Evolutionary conservation across 2,329 filamentous ascomycete genomes (phyloP).

Genomic region (Onygena corvina): DNA sequence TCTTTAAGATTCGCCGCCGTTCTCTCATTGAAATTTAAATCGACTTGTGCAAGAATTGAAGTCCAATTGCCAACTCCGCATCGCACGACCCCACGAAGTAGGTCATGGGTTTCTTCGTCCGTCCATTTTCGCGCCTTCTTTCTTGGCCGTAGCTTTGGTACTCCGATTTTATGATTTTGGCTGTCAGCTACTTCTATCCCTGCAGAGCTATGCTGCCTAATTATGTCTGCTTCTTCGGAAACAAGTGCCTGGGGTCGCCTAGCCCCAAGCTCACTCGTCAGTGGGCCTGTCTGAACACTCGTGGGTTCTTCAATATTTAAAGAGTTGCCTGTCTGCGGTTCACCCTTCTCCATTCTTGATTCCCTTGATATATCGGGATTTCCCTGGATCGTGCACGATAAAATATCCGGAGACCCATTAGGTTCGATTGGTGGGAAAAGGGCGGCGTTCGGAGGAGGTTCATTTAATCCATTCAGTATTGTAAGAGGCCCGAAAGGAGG

Average conservation of each 20-base stretch:
- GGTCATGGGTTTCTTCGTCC: conserved; percentile 47
- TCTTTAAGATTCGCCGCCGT: conserved; percentile 55
- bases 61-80: conserved; percentile 56
- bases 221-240: no score
- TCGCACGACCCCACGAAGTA: conserved; percentile 47
- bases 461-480: conserved; percentile 49
- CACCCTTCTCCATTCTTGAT: conserved; percentile 10
- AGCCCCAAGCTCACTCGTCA: no score
- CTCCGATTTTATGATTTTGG: neutral
- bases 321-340: conserved; percentile 8
- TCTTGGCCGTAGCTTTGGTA: conserved; percentile 29
- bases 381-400: conserved; percentile 20
- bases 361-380: neutral
- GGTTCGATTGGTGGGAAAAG: conserved; percentile 50
- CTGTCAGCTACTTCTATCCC: neutral
- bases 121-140: conserved; percentile 46
- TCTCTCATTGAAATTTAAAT: conserved; percentile 46
- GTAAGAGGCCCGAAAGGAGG: conserved; percentile 36
- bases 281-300: no score
- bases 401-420: conserved; percentile 30
- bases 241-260: no score
- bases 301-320: conserved; percentile 7
- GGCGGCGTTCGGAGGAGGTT: conserved; percentile 50
- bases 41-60: conserved; percentile 45
- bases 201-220: neutral